A percentile compares a stretch with the other conserved stretches of the same genome.
Conservation (phyloP, 768 basidiomycete genomes). For the Lactarius vividus region DNA sequence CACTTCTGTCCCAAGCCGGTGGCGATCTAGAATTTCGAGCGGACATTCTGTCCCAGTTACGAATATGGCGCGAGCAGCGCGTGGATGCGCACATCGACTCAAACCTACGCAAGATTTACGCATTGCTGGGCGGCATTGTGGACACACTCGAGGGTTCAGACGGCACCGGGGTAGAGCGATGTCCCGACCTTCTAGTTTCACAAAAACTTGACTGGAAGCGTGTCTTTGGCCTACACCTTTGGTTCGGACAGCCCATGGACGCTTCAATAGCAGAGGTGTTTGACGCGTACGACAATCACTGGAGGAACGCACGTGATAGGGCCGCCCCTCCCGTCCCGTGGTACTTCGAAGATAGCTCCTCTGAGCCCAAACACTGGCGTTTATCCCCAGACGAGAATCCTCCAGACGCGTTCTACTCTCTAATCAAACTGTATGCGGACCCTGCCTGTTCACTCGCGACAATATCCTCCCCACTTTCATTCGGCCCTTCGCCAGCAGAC, state of each 20-base stretch:
- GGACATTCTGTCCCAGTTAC: constrained; percentile 72
- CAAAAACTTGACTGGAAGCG: constrained; percentile 91
- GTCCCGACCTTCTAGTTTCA: constrained; percentile 58
- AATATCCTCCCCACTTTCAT: constrained; percentile 69
- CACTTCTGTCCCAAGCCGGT: constrained; percentile 82
- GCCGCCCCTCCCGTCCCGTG: constrained; percentile 59
- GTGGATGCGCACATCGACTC: constrained; percentile 66
- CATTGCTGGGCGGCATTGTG: constrained; percentile 76
- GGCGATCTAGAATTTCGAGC: constrained; percentile 72
- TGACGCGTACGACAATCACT: constrained; percentile 51
- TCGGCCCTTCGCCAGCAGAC: constrained; percentile 72
- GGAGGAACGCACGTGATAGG: constrained; percentile 39
- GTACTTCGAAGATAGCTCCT: constrained; percentile 42
- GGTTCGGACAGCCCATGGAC: constrained; percentile 78
- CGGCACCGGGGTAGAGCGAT: constrained; percentile 50
- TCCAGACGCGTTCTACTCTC: constrained; percentile 73
- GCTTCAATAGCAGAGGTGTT: constrained; percentile 70
- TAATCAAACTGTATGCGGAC: constrained; percentile 77
- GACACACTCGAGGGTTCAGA: constrained; percentile 54
- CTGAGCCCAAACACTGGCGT: constrained; percentile 38
- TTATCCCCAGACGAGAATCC: constrained; percentile 44
- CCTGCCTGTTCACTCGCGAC: constrained; percentile 67
- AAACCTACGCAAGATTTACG: constrained; percentile 76
- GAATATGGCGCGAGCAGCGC: constrained; percentile 78
- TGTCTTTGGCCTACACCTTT: constrained; percentile 84